Evolutionary conservation across 2,329 filamentous ascomycete species (phyloP).

Genomic region (Botrytis cinerea): DNA sequence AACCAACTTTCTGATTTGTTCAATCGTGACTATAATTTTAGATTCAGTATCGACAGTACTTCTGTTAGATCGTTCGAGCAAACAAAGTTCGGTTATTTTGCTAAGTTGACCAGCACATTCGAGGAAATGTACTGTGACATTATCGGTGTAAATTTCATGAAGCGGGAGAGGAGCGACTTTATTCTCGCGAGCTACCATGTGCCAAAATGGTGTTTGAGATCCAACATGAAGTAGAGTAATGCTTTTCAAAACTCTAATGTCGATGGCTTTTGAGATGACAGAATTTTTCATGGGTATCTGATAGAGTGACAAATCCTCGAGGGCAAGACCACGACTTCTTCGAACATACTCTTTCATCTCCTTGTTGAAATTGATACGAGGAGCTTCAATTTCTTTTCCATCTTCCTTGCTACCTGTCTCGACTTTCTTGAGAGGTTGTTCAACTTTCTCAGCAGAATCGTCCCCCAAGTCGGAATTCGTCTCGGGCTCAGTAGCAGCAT

Average conservation of each 20-base stretch:
- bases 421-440: neutral
- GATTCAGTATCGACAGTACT: conserved; percentile 55
- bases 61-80: conserved; percentile 57
- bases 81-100: conserved; percentile 58
- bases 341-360: conserved; percentile 54
- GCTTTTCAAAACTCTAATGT: conserved; percentile 56
- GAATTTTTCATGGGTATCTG: conserved; percentile 62
- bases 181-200: conserved; percentile 56
- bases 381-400: neutral
- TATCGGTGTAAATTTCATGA: conserved; percentile 62
- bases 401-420: neutral
- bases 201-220: conserved; percentile 61
- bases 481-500: neutral
- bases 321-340: conserved; percentile 57
- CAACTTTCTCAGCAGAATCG: neutral
- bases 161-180: conserved; percentile 53
- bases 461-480: neutral
- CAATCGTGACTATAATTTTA: conserved; percentile 52
- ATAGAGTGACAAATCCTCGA: conserved; percentile 57
- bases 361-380: neutral
- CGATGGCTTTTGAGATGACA: conserved; percentile 57
- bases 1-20: conserved; percentile 58
- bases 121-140: conserved; percentile 58
- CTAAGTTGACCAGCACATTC: conserved; percentile 55
- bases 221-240: conserved; percentile 66